Base-by-base conservation (phyloP, 2,329 filamentous ascomycete species). In the Penicillium oxalicum region DNA sequence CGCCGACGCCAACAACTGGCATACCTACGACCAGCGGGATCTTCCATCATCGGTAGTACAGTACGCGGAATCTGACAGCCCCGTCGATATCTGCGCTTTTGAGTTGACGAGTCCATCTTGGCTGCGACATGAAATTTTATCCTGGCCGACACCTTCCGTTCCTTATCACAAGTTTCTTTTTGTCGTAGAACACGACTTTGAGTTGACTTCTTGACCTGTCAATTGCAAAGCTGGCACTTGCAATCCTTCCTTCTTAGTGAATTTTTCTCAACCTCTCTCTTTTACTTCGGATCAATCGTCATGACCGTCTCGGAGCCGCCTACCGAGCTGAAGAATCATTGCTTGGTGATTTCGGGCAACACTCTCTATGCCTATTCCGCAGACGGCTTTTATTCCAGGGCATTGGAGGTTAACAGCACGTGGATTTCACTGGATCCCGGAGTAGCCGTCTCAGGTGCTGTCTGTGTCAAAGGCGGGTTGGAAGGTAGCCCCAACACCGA, bases 331-430 rank as follows among this genome's bases (percentile, higher is more conserved):
- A 80, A 83, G 67, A 82, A 84, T 69, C 83, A 88, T 62, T 97
- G 91, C 71, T 89, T 90, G 49, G 81, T 86, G 62, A 79, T 96
- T 53, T 77, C 88, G 73, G 77, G 90, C 64, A 84, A 90, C 67
- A 89, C 83, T 9, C 81, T 97, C 45, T 97, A 94, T 73, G 83
- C 87, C 40, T 95, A 88, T 68, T 88, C 88, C 5, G 71, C 82
- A 7, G 71, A 80, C 40, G 87, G 82, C 27, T 91, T 97, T 60
- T 81, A 90, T 65, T 86, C 86, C 7, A 70, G 97, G 55, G 70
- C 77, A 9, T 71, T 97, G 54, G 71, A 79, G 54, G 70, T 82
- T 56, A 86, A 86, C 44, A 86, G 82, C 42, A 70, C 81, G 70
- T 96, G 91, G 91, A 73, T 78, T 54, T 65, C 76, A 56, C 68